These are phyloP conservation scores for Apophysomyces variabilis DNA, from an alignment of 371 early-diverging fungal species.

Conservation along the genomic window DNA sequence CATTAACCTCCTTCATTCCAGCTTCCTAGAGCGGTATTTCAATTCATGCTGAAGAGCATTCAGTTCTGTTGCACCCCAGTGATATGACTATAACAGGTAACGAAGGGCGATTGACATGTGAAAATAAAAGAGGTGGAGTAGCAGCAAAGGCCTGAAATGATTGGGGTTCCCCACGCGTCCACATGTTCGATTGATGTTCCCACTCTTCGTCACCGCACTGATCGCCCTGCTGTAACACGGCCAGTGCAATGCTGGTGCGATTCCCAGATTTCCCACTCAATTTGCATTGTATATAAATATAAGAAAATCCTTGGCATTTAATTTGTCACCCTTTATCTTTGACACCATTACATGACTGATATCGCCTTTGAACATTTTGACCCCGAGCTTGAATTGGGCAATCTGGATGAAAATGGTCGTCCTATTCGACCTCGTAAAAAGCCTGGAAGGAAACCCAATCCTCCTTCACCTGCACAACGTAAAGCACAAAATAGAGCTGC, in stretches of 20 bases:
- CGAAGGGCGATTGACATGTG: conserved; percentile 4
- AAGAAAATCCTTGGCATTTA: not conserved
- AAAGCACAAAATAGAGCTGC: conserved; percentile 43
- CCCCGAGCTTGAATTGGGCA: conserved; percentile 34
- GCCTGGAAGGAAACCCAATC: conserved; percentile 37
- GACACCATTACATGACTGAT: conserved; percentile 26
- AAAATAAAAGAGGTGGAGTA: not conserved
- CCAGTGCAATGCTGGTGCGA: not conserved
- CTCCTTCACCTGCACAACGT: conserved; percentile 54
- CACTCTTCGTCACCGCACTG: conserved; percentile 7
- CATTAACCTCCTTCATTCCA: conserved; percentile 3
- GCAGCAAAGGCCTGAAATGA: not conserved
- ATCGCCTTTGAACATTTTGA: conserved; percentile 43
- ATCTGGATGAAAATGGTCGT: conserved; percentile 33
- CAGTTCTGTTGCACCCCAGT: conserved; percentile 1
- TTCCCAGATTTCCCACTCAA: conserved; percentile 4
- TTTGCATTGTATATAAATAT: not conserved
- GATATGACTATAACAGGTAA: conserved; percentile 2
- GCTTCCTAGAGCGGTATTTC: conserved; percentile 4
- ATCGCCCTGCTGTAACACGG: conserved; percentile 12
- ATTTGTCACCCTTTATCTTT: not conserved
- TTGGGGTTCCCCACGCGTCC: conserved; percentile 9
- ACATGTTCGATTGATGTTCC: not conserved
- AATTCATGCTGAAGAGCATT: not conserved
- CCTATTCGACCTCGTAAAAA: conserved; percentile 41